Evolutionary conservation across 169 alveolate genomes (phyloP), one percentile per base, ranked within the genome.

Genomic region (Cryptosporidium canis): DNA sequence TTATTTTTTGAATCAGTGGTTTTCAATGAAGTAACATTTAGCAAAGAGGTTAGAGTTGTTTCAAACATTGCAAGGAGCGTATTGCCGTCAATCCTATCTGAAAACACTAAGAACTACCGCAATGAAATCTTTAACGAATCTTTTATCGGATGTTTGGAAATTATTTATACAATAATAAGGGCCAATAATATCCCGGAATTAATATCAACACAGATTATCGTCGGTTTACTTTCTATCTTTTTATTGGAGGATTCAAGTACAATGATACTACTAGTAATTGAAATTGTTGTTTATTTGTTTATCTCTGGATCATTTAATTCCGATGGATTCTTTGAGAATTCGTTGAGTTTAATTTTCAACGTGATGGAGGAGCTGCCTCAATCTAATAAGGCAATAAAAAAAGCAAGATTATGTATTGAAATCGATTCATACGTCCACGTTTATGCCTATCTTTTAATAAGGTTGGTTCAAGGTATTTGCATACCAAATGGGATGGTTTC

Each of bases 221-320:
- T 39, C 9, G 51, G 55, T 56, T 61, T 77, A 44, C 37, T 61
- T 24, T 27, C 44, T 35, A 63, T 77, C 41, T 77, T 77, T 77
- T 55, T 44, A 24, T 9, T 58, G 11, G 77, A 55, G 47, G 87
- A 77, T 7, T 18, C 31, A 31, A 55, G 24, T 77, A 29, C 71
- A 3, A 77, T 39, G 47, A 21, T 39, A n/a, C 21, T 56, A 5
- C 35, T 41, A 12, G 47, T 41, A 24, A 33, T 61, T 12, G 87
- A 77, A 7, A 58, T 55, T 31, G 41, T 77, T 39, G 87, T 77
- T 55, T 64, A 77, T 21, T 61, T 77, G 61, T 77, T 77, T 41
- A 41, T 77, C 18, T 56, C 77, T 31, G 51, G 66, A 35, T 53
- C 72, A 35, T 56, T 58, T 18, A 58, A 58, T 41, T 77, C 87